Base-by-base conservation (phyloP, 169 alveolate species). In the Eimeria necatrix region DNA sequence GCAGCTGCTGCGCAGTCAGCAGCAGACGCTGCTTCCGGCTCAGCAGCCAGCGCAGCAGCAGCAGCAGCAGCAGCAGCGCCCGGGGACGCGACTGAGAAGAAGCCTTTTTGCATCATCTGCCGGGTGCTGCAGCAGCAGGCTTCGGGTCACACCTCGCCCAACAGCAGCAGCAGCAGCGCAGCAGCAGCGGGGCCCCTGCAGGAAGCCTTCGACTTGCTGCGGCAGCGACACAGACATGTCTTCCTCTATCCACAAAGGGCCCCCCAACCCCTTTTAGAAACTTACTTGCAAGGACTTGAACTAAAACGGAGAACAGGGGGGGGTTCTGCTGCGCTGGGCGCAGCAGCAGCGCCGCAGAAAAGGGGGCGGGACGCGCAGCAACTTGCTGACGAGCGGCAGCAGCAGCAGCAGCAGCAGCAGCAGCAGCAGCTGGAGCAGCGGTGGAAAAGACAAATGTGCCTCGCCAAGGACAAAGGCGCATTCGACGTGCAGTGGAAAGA, bases 161-260 rank as follows among this genome's bases (percentile, higher is more conserved):
- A 48, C 85, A 74, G 85, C 85, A 80, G 89, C 70, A 80, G 71
- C 70, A 48, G 64, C 24, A 32, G 64, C 59, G 61, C 48, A 18
- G 41, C 51, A 4, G 56, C 71, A 6, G 89, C 41, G 9, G 89
- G 89, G 16, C 60, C 70, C 7, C 89, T 80, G 18, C 89, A 80
- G 18, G 89, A 80, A 18, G 89, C 89, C 26, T 80, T 80, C 24
- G 89, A 46, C 41, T 6, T 22, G 71, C 52, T 80, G 70, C 89
- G 89, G 71, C 89, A 80, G 89, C 89, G 49, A 68, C 89, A 80
- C 89, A 51, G 70, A 20, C 89, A 80, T n/a, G 89, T 80, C 18
- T 80, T n/a, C 26, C 41, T 80, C 10, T 46, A 24, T 18, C 7
- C 49, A 7, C 68, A n/a, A 20, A 49, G 49, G 70, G 89, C 71